A percentile compares a stretch with the other conserved stretches of the same genome.
These are phyloP conservation scores for Cytospora mali DNA, from an alignment of 2,329 filamentous ascomycete genomes.

Conservation along the genomic window DNA sequence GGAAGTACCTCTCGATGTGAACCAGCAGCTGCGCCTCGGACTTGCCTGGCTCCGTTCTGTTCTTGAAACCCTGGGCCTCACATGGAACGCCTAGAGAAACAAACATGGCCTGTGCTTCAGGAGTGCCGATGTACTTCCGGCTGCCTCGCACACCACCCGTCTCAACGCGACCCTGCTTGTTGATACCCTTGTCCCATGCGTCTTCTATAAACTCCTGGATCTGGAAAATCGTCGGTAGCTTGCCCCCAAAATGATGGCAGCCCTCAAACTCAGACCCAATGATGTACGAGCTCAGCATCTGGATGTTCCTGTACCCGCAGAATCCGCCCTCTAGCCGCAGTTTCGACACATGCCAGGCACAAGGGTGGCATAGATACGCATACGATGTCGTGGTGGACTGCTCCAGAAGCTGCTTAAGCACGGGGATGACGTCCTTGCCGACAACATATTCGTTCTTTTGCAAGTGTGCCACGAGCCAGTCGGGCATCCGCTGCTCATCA, in stretches of 20 bases:
- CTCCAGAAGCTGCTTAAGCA: conserved; percentile 64
- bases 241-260: conserved; percentile 59
- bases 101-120: conserved; percentile 85
- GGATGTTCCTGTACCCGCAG: conserved; percentile 93
- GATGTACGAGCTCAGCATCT: conserved; percentile 85
- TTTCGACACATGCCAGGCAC: conserved; percentile 79
- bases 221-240: conserved; percentile 74
- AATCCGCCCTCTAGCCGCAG: conserved; percentile 84
- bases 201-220: conserved; percentile 85
- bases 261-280: conserved; percentile 60
- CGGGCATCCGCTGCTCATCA: conserved; percentile 74
- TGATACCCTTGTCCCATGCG: conserved; percentile 87
- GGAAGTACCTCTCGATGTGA: conserved; percentile 75
- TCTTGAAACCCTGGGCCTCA: conserved; percentile 63
- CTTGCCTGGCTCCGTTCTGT: conserved; percentile 45
- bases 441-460: conserved; percentile 59
- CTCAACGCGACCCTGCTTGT: conserved; percentile 71
- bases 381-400: conserved; percentile 65
- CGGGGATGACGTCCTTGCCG: conserved; percentile 62
- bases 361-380: conserved; percentile 79
- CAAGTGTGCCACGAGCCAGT: conserved; percentile 65
- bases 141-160: conserved; percentile 88
- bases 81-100: conserved; percentile 69
- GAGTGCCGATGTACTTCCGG: conserved; percentile 92
- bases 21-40: conserved; percentile 62